phyloP scores from a whole-genome alignment of 192 early-diverging fungal genomes.

The Phlyctochytrium planicorne region DNA sequence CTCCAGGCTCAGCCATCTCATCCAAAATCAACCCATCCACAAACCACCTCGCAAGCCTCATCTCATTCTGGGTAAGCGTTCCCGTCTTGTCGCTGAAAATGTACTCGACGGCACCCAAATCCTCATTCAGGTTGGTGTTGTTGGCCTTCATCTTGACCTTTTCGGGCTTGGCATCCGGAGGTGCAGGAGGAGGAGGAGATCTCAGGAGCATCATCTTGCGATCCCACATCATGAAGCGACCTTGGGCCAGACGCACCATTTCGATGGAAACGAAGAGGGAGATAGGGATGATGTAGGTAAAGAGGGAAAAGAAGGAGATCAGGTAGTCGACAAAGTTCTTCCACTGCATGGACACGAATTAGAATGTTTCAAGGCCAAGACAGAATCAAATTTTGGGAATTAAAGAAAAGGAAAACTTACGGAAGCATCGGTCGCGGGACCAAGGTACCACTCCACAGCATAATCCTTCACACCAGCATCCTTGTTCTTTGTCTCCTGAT shows the following conservation, averaged over 20 bases:
- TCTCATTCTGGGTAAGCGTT: slow-evolving; percentile 57
- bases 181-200: slow-evolving; percentile 19
- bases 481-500: slow-evolving; percentile 15
- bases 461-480: slow-evolving; percentile 18
- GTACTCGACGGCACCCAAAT: slow-evolving; percentile 83
- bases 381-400: background rate
- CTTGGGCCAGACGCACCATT: slow-evolving; percentile 64
- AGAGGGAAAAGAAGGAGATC: slow-evolving; percentile 52
- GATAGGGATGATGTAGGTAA: slow-evolving; percentile 73
- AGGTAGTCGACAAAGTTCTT: slow-evolving; percentile 33
- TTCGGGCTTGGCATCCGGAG: slow-evolving; percentile 7
- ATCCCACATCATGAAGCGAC: slow-evolving; percentile 66
- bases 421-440: slow-evolving; percentile 7
- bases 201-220: slow-evolving; percentile 46
- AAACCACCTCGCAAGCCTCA: slow-evolving; percentile 59
- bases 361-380: background rate
- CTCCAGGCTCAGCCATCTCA: slow-evolving; percentile 44
- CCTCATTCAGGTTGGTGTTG: slow-evolving; percentile 69
- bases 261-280: slow-evolving; percentile 75
- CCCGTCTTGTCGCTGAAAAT: slow-evolving; percentile 76
- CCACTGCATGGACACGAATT: background rate
- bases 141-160: slow-evolving; percentile 40
- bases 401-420: slow-evolving; percentile 6
- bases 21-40: slow-evolving; percentile 78
- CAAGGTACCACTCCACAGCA: slow-evolving; percentile 41